Evolutionary conservation across 805 yeast genomes (phyloP), one percentile per base, ranked within the genome.

Genomic region (Starmerella riodocensis): DNA sequence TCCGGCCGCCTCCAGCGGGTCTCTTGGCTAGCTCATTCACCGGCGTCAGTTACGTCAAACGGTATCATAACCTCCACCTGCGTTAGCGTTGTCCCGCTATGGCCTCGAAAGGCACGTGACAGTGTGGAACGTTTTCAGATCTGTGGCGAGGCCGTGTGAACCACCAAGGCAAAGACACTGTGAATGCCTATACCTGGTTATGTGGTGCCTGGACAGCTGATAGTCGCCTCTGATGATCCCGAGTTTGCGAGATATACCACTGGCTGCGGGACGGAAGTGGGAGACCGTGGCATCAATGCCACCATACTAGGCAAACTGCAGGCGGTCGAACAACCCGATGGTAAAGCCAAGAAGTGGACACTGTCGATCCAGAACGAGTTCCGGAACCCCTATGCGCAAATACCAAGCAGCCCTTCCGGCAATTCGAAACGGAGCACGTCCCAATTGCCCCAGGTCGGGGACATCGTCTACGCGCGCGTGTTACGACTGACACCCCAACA

Each of bases 161-260:
- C n/a, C n/a, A n/a, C 6, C 11, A 23, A 6, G 25, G 11, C 9
- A 7, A 9, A 6, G n/a, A 6, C 22, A 11, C 6, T 12, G 7
- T 26, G 6, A 14, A 45, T 40, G 43, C 46, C 46, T 42, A 43
- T 68, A 33, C 76, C 78, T 17, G 59, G 63, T 24, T 55, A 56
- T 27, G 82, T 70, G 2, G 65, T 76, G n/a, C 94, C 95, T 1
- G 94, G 95, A 0, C 94, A 84, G 51, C 70, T 77, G 30, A 64
- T 84, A 19, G 69, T 75, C 16, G 86, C 91, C 7, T 39, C 59
- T 4, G 47, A 53, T 1, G 63, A 62, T 13, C 47, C 51, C 5
- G 60, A 60, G n/a, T 52, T 51, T 7, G 55, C 55, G 13, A 32
- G 65, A 41, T 82, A 69, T 50, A 54, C 63, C 4, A 60, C 83